Conservation (phyloP, 1,284 basidiomycete species). For the Ustilago bromivora region DNA sequence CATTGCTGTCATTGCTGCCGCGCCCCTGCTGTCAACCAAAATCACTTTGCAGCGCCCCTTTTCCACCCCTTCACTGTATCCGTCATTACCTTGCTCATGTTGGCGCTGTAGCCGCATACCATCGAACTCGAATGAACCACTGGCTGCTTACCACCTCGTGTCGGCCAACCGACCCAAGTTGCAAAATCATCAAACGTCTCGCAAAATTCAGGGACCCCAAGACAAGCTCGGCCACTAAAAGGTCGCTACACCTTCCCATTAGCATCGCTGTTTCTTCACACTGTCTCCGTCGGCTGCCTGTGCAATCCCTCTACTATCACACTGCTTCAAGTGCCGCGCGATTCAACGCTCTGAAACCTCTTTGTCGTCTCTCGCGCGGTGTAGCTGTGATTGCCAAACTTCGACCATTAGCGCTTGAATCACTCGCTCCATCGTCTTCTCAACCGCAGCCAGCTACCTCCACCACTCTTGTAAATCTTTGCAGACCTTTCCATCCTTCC, state of each 20-base stretch:
- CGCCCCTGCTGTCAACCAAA: conserved; percentile 1
- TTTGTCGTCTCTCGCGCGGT: neutral
- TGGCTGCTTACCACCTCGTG: neutral
- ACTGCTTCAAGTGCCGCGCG: neutral
- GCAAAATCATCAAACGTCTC: conserved; percentile 6
- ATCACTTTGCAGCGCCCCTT: neutral
- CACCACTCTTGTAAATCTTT: neutral
- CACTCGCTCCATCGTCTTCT: too few relatives aligned
- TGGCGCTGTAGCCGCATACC: neutral
- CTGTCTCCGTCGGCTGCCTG: neutral
- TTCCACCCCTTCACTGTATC: neutral
- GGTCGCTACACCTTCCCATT: neutral
- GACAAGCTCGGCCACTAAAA: conserved; percentile 3
- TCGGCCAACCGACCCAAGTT: neutral
- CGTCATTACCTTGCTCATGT: neutral
- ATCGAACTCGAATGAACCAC: neutral
- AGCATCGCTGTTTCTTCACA: neutral
- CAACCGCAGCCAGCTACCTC: conserved; percentile 8
- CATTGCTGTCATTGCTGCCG: conserved; percentile 7
- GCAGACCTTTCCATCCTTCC: neutral
- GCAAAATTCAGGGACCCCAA: neutral
- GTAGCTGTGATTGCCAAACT: neutral
- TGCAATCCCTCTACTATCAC: neutral
- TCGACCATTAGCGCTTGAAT: neutral
- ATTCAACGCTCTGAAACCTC: neutral